A percentile compares a stretch with the other conserved stretches of the same genome.
Conservation (phyloP, 805 yeast genomes). For the Komagataella populi region DNA sequence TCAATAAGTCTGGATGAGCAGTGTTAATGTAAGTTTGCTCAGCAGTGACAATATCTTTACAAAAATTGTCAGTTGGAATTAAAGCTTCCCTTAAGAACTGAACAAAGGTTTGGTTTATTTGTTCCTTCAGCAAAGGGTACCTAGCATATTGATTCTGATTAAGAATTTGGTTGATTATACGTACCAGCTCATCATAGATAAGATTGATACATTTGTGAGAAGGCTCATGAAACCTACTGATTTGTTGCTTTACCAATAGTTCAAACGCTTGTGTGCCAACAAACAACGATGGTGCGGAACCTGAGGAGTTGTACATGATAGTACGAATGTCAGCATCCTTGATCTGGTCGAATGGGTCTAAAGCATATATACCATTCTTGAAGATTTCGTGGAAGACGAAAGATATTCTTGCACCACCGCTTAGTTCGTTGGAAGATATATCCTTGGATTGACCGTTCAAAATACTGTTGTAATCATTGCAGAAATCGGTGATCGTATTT, state of each 20-base stretch:
- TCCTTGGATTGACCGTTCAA: conserved; percentile 90
- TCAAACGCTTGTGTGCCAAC: conserved; percentile 98
- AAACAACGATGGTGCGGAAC: conserved; percentile 90
- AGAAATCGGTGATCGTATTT: conserved; percentile 82
- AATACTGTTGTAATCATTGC: conserved; percentile 83
- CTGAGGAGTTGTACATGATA: conserved; percentile 92
- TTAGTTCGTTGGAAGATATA: conserved; percentile 74
- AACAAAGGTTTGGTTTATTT: conserved; percentile 66
- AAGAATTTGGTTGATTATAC: conserved; percentile 76
- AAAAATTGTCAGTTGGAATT: conserved; percentile 77
- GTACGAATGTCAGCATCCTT: conserved; percentile 94
- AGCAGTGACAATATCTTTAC: conserved; percentile 65
- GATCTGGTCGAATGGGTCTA: conserved; percentile 94
- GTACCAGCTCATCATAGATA: conserved; percentile 87
- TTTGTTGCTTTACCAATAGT: conserved; percentile 88
- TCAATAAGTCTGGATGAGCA: conserved; percentile 92
- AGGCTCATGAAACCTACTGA: conserved; percentile 90
- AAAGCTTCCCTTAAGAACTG: conserved; percentile 68
- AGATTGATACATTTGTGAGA: conserved; percentile 75
- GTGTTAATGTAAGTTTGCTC: conserved; percentile 95
- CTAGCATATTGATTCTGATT: conserved; percentile 73
- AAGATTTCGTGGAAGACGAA: conserved; percentile 95
- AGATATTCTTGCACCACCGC: conserved; percentile 96
- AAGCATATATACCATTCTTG: conserved; percentile 80
- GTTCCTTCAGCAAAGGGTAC: conserved; percentile 85